These are phyloP conservation scores for Physcomitrium patens DNA, from an alignment of 225 moss, liverwort and hornwort genomes.

Conservation along the genomic window DNA sequence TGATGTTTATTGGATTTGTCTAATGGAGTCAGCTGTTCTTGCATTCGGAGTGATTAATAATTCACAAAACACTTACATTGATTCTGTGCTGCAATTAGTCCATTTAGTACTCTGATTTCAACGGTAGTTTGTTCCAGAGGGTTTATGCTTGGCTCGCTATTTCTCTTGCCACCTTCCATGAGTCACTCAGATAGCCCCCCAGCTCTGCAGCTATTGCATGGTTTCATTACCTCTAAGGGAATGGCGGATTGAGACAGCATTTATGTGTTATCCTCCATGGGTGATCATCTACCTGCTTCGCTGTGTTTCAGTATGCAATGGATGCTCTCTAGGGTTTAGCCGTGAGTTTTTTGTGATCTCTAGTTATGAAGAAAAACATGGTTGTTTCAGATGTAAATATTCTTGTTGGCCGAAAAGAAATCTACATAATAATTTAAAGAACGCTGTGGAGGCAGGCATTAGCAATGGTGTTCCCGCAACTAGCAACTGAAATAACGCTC, in stretches of 20 bases:
- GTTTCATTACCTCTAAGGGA: background rate
- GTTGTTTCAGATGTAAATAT: too few relatives aligned
- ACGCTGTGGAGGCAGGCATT: too few relatives aligned
- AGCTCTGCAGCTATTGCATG: too few relatives aligned
- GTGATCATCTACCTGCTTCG: background rate
- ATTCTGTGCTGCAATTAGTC: background rate
- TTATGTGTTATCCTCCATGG: background rate
- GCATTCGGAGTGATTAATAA: background rate
- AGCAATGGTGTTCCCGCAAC: background rate
- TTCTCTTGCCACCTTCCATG: background rate
- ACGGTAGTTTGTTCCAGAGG: background rate
- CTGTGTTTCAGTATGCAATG: background rate
- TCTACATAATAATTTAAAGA: too few relatives aligned
- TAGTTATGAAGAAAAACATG: too few relatives aligned
- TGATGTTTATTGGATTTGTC: background rate
- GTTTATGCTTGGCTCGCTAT: constrained; percentile 11
- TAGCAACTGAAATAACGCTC: background rate
- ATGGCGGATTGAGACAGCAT: background rate
- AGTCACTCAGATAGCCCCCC: too few relatives aligned
- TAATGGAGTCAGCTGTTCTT: background rate
- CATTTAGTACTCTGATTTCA: background rate
- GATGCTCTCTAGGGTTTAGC: background rate
- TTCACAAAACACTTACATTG: background rate
- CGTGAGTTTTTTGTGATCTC: too few relatives aligned
- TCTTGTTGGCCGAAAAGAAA: too few relatives aligned